phyloP scores from a whole-genome alignment of 108 stramenopile genomes.

The Pseudonitzschia pungens region DNA sequence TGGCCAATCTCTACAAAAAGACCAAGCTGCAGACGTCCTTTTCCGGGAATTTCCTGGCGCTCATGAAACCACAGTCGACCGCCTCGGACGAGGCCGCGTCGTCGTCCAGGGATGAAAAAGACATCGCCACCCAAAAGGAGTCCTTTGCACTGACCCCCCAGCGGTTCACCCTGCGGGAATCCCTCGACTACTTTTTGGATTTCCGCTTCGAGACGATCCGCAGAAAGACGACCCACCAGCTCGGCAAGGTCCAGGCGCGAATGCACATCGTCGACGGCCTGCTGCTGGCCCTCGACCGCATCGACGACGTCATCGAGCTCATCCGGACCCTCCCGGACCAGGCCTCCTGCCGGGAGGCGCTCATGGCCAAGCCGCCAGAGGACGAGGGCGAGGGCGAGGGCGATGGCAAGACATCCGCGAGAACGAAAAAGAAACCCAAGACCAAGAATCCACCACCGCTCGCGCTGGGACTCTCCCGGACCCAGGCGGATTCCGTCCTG shows the following conservation, averaged over 20 bases:
- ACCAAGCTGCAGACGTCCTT: constrained; percentile 91
- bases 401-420: background rate
- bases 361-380: constrained; percentile 45
- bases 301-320: constrained; percentile 89
- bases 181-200: constrained; percentile 87
- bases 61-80: constrained; percentile 47
- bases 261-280: constrained; percentile 92
- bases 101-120: background rate
- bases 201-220: constrained; percentile 94
- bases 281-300: constrained; percentile 65
- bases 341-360: constrained; percentile 52
- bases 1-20: constrained; percentile 94
- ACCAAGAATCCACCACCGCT: constrained; percentile 1
- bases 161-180: constrained; percentile 85
- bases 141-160: constrained; percentile 71
- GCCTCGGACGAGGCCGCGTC: background rate
- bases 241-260: constrained; percentile 83
- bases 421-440: background rate
- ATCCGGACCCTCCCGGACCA: constrained; percentile 75
- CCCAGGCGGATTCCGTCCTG: constrained; percentile 92
- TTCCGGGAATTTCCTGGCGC: constrained; percentile 91
- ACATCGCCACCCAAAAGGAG: background rate
- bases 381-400: too few species aligned
- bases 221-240: constrained; percentile 66
- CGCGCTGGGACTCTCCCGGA: constrained; percentile 54